Evolutionary conservation across 2,329 filamentous ascomycete species (phyloP).

Genomic region (Xylaria sp.): DNA sequence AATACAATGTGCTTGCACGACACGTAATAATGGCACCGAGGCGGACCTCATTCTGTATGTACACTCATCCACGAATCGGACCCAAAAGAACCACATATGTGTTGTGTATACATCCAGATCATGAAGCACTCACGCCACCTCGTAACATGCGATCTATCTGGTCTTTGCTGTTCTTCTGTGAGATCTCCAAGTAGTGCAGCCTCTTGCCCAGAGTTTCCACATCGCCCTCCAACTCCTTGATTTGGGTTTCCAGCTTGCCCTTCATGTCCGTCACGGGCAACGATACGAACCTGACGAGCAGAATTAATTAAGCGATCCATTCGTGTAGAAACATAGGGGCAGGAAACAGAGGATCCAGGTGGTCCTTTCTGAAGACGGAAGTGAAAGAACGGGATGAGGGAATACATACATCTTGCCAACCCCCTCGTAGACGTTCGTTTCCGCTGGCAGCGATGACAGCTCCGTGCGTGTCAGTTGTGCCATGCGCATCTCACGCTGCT

Average conservation of each 20-base stretch:
- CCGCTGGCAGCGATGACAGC: constrained; percentile 76
- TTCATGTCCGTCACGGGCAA: constrained; percentile 78
- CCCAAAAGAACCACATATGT: not conserved
- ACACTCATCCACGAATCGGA: not conserved
- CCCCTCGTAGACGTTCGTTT: constrained; percentile 89
- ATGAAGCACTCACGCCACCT: constrained; percentile 49
- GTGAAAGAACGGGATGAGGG: not conserved
- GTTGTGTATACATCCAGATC: constrained; percentile 38
- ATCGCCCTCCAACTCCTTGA: constrained; percentile 78
- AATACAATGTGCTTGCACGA: constrained; percentile 11
- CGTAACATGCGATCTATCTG: constrained; percentile 89
- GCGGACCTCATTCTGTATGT: not conserved
- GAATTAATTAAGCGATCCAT: constrained; percentile 8
- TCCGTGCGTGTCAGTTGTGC: constrained; percentile 88
- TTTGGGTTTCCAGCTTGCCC: constrained; percentile 78
- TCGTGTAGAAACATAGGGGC: not conserved
- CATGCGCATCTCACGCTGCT: constrained; percentile 89
- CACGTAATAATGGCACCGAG: constrained; percentile 5
- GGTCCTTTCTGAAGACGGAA: constrained; percentile 10
- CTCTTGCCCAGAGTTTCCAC: constrained; percentile 86
- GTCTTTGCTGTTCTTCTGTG: constrained; percentile 90
- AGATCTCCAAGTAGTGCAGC: constrained; percentile 92
- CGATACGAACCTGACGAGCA: constrained; percentile 79
- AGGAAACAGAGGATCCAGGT: constrained; percentile 16
- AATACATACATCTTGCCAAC: constrained; percentile 90